These are phyloP conservation scores for Hypoxylon lienhwacheense DNA, from an alignment of 495 filamentous ascomycete species.

Conservation along the genomic window DNA sequence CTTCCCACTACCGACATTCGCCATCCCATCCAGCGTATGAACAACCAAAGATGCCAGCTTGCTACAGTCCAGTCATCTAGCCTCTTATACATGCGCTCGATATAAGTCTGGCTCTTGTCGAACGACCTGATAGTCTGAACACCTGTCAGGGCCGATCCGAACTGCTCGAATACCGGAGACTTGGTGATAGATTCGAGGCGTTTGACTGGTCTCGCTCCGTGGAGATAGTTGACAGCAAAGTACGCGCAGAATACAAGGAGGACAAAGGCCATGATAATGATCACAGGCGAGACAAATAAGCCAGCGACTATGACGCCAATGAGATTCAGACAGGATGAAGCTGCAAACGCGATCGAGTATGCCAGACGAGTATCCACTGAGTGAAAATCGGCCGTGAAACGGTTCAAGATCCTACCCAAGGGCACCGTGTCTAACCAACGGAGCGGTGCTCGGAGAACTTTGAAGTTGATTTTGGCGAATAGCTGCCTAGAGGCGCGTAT, in stretches of 20 bases:
- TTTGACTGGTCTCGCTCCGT: slow-evolving; percentile 74
- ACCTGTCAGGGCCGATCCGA: slow-evolving; percentile 69
- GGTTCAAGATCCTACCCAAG: slow-evolving; percentile 74
- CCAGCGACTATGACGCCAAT: slow-evolving; percentile 63
- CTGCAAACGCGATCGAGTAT: slow-evolving; percentile 59
- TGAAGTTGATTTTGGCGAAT: slow-evolving; percentile 64
- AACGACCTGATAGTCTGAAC: slow-evolving; percentile 77
- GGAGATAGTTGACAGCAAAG: slow-evolving; percentile 62
- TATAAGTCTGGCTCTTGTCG: slow-evolving; percentile 62
- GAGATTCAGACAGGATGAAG: slow-evolving; percentile 55
- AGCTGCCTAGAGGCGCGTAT: slow-evolving; percentile 65
- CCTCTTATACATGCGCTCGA: slow-evolving; percentile 64
- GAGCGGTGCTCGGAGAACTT: slow-evolving; percentile 69
- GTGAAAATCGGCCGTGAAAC: slow-evolving; percentile 78
- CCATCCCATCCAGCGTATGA: slow-evolving; percentile 74
- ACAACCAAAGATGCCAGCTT: slow-evolving; percentile 69
- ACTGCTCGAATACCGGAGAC: slow-evolving; percentile 76
- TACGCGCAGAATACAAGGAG: slow-evolving; percentile 58
- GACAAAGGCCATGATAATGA: slow-evolving; percentile 59
- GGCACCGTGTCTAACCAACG: slow-evolving; percentile 83
- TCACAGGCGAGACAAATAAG: slow-evolving; percentile 63
- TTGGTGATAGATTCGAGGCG: slow-evolving; percentile 72
- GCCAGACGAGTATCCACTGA: slow-evolving; percentile 67
- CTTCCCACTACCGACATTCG: slow-evolving; percentile 71
- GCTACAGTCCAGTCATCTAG: slow-evolving; percentile 66